A percentile compares a stretch with the other conserved stretches of the same genome.
Evolutionary conservation across 768 basidiomycete species (phyloP).

Genomic region (Panaeolus cyanescens): DNA sequence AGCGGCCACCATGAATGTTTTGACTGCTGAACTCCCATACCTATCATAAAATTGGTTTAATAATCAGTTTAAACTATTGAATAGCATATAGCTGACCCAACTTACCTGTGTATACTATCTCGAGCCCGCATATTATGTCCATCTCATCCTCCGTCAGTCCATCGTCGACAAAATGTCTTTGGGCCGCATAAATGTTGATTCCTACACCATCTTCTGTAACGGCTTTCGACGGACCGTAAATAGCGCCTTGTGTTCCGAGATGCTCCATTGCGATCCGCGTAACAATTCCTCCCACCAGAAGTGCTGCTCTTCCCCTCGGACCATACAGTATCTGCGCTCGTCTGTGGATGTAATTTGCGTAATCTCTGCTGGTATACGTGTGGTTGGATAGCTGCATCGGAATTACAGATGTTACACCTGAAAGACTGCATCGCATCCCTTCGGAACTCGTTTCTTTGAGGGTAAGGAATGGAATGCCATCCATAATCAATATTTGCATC

Average conservation of each 20-base stretch:
- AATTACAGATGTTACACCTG: neutral
- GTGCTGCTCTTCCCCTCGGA: slow-evolving; percentile 9
- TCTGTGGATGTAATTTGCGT: neutral
- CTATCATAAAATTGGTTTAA: neutral
- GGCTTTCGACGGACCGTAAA: slow-evolving; percentile 10
- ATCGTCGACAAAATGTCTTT: slow-evolving; percentile 14
- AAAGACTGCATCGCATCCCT: no score
- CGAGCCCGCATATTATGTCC: slow-evolving; percentile 17
- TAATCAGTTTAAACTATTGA: neutral
- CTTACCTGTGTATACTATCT: slow-evolving; percentile 12
- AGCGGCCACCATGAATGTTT: slow-evolving; percentile 20
- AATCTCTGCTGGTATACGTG: neutral
- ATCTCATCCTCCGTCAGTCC: slow-evolving; percentile 10
- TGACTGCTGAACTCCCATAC: slow-evolving; percentile 5
- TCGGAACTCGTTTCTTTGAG: neutral
- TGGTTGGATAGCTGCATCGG: neutral
- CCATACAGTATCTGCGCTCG: neutral
- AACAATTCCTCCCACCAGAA: slow-evolving; percentile 11
- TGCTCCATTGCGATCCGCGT: slow-evolving; percentile 9
- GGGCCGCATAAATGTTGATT: neutral
- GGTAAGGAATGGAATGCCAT: neutral
- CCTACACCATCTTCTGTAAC: slow-evolving; percentile 1
- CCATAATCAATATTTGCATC: neutral
- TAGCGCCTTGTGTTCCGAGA: neutral
- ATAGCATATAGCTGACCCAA: slow-evolving; percentile 6